These are phyloP conservation scores for Colletotrichum liriopes DNA, from an alignment of 2,329 filamentous ascomycete genomes.

Conservation along the genomic window DNA sequence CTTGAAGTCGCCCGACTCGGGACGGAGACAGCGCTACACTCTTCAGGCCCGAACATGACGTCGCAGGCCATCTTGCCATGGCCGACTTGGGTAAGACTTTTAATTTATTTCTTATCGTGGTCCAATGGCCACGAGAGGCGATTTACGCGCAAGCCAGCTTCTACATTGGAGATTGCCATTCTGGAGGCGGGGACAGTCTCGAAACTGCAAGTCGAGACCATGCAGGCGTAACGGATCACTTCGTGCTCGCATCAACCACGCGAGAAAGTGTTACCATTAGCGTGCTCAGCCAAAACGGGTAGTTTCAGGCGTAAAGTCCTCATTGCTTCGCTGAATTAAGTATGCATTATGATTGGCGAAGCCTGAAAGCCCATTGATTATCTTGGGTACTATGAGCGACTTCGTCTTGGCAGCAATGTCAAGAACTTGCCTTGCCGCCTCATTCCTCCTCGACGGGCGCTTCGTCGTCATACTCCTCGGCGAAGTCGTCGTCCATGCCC, in stretches of 20 bases:
- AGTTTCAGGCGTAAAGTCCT: background rate
- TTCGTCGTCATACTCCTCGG: conserved; percentile 92
- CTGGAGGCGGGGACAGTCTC: background rate
- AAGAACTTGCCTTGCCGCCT: background rate
- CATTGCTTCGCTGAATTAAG: background rate
- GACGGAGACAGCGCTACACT: background rate
- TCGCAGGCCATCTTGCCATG: no score
- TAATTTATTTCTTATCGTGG: background rate
- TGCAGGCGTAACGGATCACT: background rate
- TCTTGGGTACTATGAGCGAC: background rate
- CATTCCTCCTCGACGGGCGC: conserved; percentile 71
- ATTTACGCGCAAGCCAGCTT: no score
- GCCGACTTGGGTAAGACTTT: background rate
- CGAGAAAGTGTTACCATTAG: background rate
- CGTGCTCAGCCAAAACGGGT: background rate
- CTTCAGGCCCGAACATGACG: background rate
- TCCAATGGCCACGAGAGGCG: background rate
- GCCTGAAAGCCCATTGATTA: background rate
- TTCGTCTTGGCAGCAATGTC: background rate
- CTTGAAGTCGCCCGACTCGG: background rate
- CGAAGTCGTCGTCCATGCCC: conserved; percentile 92
- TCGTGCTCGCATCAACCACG: background rate
- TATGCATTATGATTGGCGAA: background rate
- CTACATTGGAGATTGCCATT: no score
- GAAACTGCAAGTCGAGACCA: background rate